Conservation (phyloP, 2,329 filamentous ascomycete genomes). For the Claviceps cyperi region DNA sequence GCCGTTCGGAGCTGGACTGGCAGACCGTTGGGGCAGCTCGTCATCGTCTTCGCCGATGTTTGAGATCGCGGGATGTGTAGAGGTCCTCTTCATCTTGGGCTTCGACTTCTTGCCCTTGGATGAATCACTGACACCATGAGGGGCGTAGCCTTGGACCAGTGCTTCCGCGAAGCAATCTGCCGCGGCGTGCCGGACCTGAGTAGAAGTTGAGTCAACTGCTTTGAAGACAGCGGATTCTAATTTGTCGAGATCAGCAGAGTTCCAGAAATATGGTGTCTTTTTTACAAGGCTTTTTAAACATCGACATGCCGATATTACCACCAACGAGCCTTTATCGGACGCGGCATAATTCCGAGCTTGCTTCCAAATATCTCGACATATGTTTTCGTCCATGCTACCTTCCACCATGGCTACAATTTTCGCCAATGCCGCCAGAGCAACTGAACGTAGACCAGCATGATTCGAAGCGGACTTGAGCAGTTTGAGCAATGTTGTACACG, state of each 20-base stretch:
- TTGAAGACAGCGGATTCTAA: conserved; percentile 74
- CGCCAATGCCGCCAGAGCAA: conserved; percentile 59
- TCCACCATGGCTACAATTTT: conserved; percentile 66
- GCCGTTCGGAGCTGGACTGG: conserved; percentile 53
- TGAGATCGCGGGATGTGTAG: conserved; percentile 43
- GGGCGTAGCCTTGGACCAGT: conserved; percentile 66
- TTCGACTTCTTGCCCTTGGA: conserved; percentile 58
- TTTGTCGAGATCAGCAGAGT: conserved; percentile 79
- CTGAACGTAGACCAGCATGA: conserved; percentile 69
- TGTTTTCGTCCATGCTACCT: conserved; percentile 64
- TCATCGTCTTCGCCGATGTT: conserved; percentile 50
- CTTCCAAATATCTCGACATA: conserved; percentile 90
- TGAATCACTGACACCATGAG: conserved; percentile 30
- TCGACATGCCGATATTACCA: conserved; percentile 63
- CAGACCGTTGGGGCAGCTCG: conserved; percentile 49
- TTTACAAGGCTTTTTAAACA: conserved; percentile 62
- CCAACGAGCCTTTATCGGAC: conserved; percentile 69
- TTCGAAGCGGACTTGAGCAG: conserved; percentile 64
- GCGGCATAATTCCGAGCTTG: conserved; percentile 63
- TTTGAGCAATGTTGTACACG: conserved; percentile 59
- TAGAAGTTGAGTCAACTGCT: conserved; percentile 62
- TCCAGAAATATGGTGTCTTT: conserved; percentile 70
- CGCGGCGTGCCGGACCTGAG: conserved; percentile 68
- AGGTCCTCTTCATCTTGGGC: conserved; percentile 41
- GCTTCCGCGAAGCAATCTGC: conserved; percentile 72